These are phyloP conservation scores for Coemansia sp. DNA, from an alignment of 192 early-diverging fungal species.

Conservation along the genomic window DNA sequence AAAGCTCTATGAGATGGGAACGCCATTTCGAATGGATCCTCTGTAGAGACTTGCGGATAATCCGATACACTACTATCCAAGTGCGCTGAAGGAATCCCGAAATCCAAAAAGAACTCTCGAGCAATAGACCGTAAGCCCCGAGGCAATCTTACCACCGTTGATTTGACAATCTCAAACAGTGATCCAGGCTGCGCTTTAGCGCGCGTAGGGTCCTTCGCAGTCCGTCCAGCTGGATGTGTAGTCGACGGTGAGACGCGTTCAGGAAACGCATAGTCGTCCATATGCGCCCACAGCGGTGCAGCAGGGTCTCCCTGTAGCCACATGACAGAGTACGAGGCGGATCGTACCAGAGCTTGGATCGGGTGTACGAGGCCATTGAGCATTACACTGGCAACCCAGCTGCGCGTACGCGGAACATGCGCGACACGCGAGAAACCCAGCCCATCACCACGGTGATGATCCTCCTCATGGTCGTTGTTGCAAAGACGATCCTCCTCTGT, in stretches of 20 bases:
- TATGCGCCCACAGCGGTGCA: slow-evolving; percentile 34
- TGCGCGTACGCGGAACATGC: background rate
- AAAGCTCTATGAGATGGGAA: background rate
- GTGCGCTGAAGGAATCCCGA: slow-evolving; percentile 36
- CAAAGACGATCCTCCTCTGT: too few species aligned
- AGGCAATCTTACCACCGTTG: slow-evolving; percentile 9
- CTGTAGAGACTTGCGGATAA: slow-evolving; percentile 23
- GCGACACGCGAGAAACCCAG: background rate
- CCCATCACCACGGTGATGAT: background rate
- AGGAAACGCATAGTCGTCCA: slow-evolving; percentile 55
- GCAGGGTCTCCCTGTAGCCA: slow-evolving; percentile 44
- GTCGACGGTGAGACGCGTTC: slow-evolving; percentile 28
- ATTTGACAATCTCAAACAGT: slow-evolving; percentile 28
- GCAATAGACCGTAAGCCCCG: background rate
- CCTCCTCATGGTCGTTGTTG: too few species aligned
- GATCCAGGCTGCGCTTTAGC: slow-evolving; percentile 45
- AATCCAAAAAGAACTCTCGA: slow-evolving; percentile 36
- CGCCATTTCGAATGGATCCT: slow-evolving; percentile 17
- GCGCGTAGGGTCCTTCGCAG: slow-evolving; percentile 12
- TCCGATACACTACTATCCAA: slow-evolving; percentile 28
- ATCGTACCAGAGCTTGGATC: slow-evolving; percentile 11
- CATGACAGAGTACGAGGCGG: slow-evolving; percentile 21
- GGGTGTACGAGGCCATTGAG: slow-evolving; percentile 21
- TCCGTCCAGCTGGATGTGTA: slow-evolving; percentile 29
- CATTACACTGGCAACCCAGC: background rate